A percentile compares a stretch with the other conserved stretches of the same genome.
Evolutionary conservation across 257 asterid genomes (phyloP).

Genomic region (Thymus quinquecostatus): DNA sequence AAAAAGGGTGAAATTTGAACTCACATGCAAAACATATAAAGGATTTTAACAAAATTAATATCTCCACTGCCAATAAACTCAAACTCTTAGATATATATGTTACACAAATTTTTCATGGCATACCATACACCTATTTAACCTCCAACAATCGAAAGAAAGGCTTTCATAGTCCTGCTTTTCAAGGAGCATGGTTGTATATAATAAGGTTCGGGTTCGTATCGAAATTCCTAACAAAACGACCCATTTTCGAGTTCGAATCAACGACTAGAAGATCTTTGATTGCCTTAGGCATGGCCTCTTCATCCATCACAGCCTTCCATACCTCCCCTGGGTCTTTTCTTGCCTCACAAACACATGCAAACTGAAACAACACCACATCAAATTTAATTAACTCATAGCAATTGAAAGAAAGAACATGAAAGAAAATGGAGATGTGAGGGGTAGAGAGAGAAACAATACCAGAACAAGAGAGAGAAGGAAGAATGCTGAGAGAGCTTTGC

Average conservation of each 20-base stretch:
- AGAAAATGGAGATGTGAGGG: background rate
- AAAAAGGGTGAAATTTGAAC: no score
- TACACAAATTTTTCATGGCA: background rate
- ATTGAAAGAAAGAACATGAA: no score
- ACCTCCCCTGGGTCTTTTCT: conserved; percentile 53
- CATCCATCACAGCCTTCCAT: conserved; percentile 65
- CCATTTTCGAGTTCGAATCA: conserved; percentile 2
- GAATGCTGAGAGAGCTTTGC: conserved; percentile 37
- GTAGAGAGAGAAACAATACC: conserved; percentile 33
- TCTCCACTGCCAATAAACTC: conserved; percentile 4
- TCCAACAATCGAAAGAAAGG: background rate
- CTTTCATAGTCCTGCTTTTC: background rate
- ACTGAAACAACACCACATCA: conserved; percentile 26
- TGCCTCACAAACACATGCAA: conserved; percentile 40
- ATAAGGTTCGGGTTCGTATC: conserved; percentile 52
- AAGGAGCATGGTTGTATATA: conserved; percentile 45
- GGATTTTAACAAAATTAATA: background rate
- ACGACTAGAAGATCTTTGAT: conserved; percentile 44
- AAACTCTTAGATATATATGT: conserved; percentile 17
- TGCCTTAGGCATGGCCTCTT: conserved; percentile 66
- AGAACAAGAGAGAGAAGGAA: conserved; percentile 45
- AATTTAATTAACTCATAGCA: no score
- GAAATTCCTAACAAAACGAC: conserved; percentile 50
- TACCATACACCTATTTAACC: conserved; percentile 9
- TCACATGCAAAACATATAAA: conserved; percentile 3